A percentile compares a stretch with the other conserved stretches of the same genome.
These are phyloP conservation scores for Lachnum nothofagi DNA, from an alignment of 2,329 filamentous ascomycete species.

Conservation along the genomic window DNA sequence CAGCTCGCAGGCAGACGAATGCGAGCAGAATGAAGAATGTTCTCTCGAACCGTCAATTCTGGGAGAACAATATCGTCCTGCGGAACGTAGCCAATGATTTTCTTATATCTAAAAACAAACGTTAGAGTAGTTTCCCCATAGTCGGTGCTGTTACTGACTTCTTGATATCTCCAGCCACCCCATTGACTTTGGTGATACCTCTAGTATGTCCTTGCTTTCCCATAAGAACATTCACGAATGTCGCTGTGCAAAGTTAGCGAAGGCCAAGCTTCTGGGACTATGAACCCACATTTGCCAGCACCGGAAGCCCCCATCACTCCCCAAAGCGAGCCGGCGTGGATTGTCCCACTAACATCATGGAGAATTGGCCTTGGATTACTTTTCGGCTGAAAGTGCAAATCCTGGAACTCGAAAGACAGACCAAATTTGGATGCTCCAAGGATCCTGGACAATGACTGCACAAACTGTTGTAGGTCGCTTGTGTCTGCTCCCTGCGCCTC, in stretches of 20 bases:
- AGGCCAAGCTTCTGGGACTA: not conserved
- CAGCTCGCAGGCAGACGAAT: slow-evolving; percentile 49
- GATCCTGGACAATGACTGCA: slow-evolving; percentile 48
- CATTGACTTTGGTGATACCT: slow-evolving; percentile 49
- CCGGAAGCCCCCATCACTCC: slow-evolving; percentile 57
- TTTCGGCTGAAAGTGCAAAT: slow-evolving; percentile 44
- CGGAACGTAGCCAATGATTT: slow-evolving; percentile 57
- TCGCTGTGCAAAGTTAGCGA: slow-evolving; percentile 32
- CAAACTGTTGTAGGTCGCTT: slow-evolving; percentile 43
- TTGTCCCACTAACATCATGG: slow-evolving; percentile 49
- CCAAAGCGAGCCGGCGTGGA: slow-evolving; percentile 49
- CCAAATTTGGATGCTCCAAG: slow-evolving; percentile 48
- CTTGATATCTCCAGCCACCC: slow-evolving; percentile 27
- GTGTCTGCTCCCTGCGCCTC: slow-evolving; percentile 25
- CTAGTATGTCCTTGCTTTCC: slow-evolving; percentile 49
- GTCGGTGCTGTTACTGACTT: slow-evolving; percentile 14
- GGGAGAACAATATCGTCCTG: slow-evolving; percentile 57
- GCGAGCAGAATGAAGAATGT: slow-evolving; percentile 55
- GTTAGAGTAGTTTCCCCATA: not conserved
- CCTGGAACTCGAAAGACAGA: slow-evolving; percentile 48
- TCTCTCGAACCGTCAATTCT: slow-evolving; percentile 57
- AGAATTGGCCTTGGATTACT: slow-evolving; percentile 42
- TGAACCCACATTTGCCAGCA: slow-evolving; percentile 46
- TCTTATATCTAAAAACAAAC: slow-evolving; percentile 43
- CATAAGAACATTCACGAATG: slow-evolving; percentile 58